Percentiles rank a stretch among this genome's conserved stretches.
phyloP scores from a whole-genome alignment of 805 yeast genomes.

The Nakazawaea siamensis region DNA sequence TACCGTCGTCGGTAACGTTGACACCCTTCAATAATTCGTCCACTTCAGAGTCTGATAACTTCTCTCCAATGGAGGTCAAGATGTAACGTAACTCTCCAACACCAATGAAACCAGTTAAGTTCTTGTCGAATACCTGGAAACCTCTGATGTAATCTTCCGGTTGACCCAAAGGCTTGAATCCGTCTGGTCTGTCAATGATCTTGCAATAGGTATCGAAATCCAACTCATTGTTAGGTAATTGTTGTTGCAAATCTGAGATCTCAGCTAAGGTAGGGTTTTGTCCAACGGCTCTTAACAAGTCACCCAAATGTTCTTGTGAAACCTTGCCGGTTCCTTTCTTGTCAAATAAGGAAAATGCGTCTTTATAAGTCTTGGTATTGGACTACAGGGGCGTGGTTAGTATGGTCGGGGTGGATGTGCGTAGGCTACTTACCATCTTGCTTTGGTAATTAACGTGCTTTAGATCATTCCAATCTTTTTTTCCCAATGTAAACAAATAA shows the following conservation, averaged over 20 bases:
- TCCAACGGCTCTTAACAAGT: slow-evolving; percentile 91
- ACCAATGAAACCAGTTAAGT: slow-evolving; percentile 89
- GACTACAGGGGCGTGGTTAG: slow-evolving; percentile 2
- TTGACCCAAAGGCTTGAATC: slow-evolving; percentile 80
- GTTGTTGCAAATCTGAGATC: slow-evolving; percentile 50
- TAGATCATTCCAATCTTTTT: too few species aligned
- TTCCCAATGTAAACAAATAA: too few species aligned
- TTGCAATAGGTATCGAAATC: slow-evolving; percentile 72
- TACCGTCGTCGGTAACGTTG: slow-evolving; percentile 86
- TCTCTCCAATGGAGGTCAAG: slow-evolving; percentile 93
- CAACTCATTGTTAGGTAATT: slow-evolving; percentile 30
- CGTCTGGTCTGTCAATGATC: slow-evolving; percentile 78
- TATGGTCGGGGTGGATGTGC: too few species aligned
- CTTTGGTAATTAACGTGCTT: too few species aligned
- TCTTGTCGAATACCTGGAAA: slow-evolving; percentile 97
- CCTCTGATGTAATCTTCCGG: slow-evolving; percentile 92
- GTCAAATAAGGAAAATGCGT: slow-evolving; percentile 95
- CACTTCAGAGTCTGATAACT: slow-evolving; percentile 82
- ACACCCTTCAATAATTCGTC: slow-evolving; percentile 96
- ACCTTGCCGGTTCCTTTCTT: slow-evolving; percentile 93
- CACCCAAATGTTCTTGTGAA: slow-evolving; percentile 79
- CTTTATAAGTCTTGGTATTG: slow-evolving; percentile 49
- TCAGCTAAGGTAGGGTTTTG: slow-evolving; percentile 96
- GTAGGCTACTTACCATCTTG: too few species aligned
- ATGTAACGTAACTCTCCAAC: slow-evolving; percentile 96